Evolutionary conservation across 2,329 filamentous ascomycete species (phyloP).

Genomic region (Cladophialophora psammophila): DNA sequence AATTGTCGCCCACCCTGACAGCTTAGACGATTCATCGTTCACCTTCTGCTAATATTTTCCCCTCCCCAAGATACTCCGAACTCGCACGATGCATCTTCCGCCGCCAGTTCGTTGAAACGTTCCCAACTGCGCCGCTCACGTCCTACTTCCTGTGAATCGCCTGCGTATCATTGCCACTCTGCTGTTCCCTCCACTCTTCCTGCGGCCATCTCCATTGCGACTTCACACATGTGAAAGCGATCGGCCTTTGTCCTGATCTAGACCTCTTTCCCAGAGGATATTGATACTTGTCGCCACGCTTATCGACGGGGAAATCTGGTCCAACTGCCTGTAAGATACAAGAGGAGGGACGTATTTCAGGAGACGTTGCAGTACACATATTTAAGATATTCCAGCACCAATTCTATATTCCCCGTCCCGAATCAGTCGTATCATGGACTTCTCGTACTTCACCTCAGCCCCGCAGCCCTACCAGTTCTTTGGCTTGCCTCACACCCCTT

Average conservation of each 20-base stretch:
- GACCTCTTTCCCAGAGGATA: slow-evolving; percentile 3
- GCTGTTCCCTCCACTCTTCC: neutral
- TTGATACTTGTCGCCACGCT: neutral
- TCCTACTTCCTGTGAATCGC: slow-evolving; percentile 2
- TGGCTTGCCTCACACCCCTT: slow-evolving; percentile 51
- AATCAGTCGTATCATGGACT: slow-evolving; percentile 58
- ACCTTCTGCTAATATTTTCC: neutral
- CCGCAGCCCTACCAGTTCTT: slow-evolving; percentile 57
- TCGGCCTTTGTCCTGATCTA: neutral
- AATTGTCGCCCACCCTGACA: neutral
- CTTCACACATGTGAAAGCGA: neutral
- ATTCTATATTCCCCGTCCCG: neutral
- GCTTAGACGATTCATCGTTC: neutral
- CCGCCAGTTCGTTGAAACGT: slow-evolving; percentile 8
- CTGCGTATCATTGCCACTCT: slow-evolving; percentile 9
- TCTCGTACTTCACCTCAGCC: slow-evolving; percentile 59
- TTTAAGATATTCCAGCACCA: neutral
- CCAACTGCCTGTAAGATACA: neutral
- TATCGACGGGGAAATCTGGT: neutral
- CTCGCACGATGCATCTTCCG: slow-evolving; percentile 15
- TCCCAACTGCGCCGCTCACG: slow-evolving; percentile 2
- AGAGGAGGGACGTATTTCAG: neutral
- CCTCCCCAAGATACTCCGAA: neutral
- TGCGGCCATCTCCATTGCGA: neutral
- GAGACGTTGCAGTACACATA: neutral